A percentile compares a stretch with the other conserved stretches of the same genome.
These are phyloP conservation scores for Irpex rosettiformis DNA, from an alignment of 1,284 basidiomycete species.

Conservation along the genomic window DNA sequence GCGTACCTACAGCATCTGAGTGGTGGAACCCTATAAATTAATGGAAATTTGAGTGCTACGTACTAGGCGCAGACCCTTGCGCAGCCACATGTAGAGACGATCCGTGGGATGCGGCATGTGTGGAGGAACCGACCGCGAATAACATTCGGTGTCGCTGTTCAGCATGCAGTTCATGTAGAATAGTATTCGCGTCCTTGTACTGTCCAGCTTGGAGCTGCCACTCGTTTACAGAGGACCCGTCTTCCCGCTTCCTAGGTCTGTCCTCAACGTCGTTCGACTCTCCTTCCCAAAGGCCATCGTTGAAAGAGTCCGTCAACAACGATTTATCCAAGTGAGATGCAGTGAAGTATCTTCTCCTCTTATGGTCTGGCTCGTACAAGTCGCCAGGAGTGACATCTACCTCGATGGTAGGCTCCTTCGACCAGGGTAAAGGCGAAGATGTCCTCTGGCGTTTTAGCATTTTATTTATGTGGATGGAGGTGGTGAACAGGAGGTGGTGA, in stretches of 20 bases:
- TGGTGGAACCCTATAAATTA: too few species aligned
- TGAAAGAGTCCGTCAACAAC: slow-evolving; percentile 8
- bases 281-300: slow-evolving; percentile 29
- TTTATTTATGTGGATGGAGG: neutral
- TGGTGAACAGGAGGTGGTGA: neutral
- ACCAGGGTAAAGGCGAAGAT: slow-evolving; percentile 43
- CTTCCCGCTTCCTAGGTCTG: neutral
- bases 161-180: slow-evolving; percentile 66
- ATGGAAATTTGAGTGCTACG: neutral
- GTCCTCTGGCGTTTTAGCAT: slow-evolving; percentile 73
- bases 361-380: slow-evolving; percentile 26
- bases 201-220: slow-evolving; percentile 27
- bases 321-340: slow-evolving; percentile 17
- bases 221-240: slow-evolving; percentile 7
- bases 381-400: slow-evolving; percentile 19
- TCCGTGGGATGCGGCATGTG: neutral
- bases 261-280: slow-evolving; percentile 8
- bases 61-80: neutral
- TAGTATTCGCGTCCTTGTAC: slow-evolving; percentile 57
- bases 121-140: slow-evolving; percentile 23
- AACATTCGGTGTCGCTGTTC: slow-evolving; percentile 58
- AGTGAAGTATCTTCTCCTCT: slow-evolving; percentile 32
- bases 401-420: slow-evolving; percentile 31
- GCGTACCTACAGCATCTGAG: neutral
- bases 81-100: neutral